These are phyloP conservation scores for Triadica sebifera DNA, from an alignment of 345 rosid species.

Conservation along the genomic window DNA sequence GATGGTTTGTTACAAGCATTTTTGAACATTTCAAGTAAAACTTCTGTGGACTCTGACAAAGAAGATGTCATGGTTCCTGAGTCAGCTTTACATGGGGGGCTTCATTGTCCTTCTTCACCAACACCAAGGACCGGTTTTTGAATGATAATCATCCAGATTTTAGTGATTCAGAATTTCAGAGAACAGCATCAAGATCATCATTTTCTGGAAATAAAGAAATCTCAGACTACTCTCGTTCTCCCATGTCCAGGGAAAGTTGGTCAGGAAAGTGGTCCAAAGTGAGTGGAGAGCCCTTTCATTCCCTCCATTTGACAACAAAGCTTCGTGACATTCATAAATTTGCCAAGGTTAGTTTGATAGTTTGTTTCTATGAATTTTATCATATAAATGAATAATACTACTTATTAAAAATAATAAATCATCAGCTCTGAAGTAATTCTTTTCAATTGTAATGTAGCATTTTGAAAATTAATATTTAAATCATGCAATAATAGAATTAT, in stretches of 20 bases:
- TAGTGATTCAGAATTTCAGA: conserved; percentile 66
- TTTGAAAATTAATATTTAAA: too few species aligned
- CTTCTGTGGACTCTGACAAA: conserved; percentile 63
- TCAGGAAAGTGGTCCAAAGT: conserved; percentile 63
- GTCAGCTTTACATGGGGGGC: conserved; percentile 53
- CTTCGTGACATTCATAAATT: conserved; percentile 91
- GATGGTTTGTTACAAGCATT: conserved; percentile 70
- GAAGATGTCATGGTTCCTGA: conserved; percentile 63
- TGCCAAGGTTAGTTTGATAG: conserved; percentile 66
- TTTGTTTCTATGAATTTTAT: background rate
- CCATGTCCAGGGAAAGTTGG: conserved; percentile 72
- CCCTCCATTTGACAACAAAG: conserved; percentile 79
- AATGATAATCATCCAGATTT: conserved; percentile 55
- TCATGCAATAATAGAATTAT: background rate
- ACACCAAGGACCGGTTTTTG: conserved; percentile 42
- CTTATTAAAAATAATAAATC: background rate
- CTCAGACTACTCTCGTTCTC: conserved; percentile 52
- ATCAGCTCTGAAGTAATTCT: background rate
- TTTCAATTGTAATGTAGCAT: too few species aligned
- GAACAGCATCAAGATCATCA: conserved; percentile 49
- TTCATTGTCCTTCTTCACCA: conserved; percentile 46
- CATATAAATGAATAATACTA: background rate
- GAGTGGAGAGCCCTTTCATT: conserved; percentile 63
- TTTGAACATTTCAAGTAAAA: conserved; percentile 61
- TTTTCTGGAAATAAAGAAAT: conserved; percentile 51